Base-by-base conservation (phyloP, 2,329 filamentous ascomycete genomes). In the Aspergillus luchuensis region DNA sequence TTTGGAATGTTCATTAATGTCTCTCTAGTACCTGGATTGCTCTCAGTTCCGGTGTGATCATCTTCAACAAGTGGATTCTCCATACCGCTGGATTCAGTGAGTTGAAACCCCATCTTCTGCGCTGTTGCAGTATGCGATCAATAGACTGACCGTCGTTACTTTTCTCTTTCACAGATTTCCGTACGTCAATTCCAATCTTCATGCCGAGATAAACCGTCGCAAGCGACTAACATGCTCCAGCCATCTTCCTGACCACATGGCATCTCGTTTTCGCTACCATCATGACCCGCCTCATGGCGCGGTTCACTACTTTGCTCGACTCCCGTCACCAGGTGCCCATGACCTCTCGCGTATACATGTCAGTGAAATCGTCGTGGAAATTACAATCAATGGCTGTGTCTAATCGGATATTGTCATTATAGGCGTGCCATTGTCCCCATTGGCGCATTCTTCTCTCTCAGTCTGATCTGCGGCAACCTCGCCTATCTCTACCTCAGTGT, bases 41-140 rank as follows among this genome's bases (percentile, higher is more conserved):
- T 60, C 85, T 97, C 76, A 96, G 91, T 72, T 96, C 92, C 28
- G 91, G 89, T 70, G 92, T 97, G 74, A 98, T 98, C 77, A 84
- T 98, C 62, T 98, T 97, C 88, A 98, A 98, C 88, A 98, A 98
- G 86, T 97, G 91, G 88, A 92, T 98, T 73, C 85, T 98, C 63
- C 87, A 92, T 70, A 92, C 89, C 25, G 85, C 90, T 63, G 85
- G 91, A 65, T 97, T 97, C 82, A 85, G 89, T 91, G 85, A 82
- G 88, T 71, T 10, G 33, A 49, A 21, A 19, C 41, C 38, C 41
- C 52, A 48, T 30, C 33, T 19, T 28, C 13, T 13, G 21, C 25
- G 33, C 41, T 43, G 38, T 45, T 4, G 6, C 49, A 50, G 52
- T 19, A 41, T 51, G 38, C 13, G 41, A 17, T 21, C 5, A 8